A percentile compares a stretch with the other conserved stretches of the same genome.
Evolutionary conservation across 345 rosid genomes (phyloP).

Genomic region (Physaria fendleri): DNA sequence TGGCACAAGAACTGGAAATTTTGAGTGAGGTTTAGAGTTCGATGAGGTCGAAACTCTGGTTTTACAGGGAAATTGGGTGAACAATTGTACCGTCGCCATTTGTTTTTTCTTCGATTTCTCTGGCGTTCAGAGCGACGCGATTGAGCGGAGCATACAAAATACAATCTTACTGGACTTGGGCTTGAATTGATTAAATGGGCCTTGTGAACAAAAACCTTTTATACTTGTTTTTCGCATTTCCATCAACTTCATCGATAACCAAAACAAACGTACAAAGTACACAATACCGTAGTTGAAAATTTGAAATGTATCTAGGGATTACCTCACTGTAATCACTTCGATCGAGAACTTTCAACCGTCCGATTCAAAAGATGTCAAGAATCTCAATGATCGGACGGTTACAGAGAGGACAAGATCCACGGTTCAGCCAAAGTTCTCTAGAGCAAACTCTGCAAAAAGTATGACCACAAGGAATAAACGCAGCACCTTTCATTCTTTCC

Average conservation of each 20-base stretch:
- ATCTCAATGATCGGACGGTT: constrained; percentile 61
- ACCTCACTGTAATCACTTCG: constrained; percentile 2
- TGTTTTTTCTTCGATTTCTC: not conserved
- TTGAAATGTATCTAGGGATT: not conserved
- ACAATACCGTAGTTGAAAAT: not conserved
- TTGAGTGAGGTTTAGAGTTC: not conserved
- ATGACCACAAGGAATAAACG: constrained; percentile 83
- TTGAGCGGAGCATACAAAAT: not conserved
- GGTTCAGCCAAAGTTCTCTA: constrained; percentile 58
- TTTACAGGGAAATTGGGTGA: constrained; percentile 40
- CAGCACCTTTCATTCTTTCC: constrained; percentile 64
- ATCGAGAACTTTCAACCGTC: constrained; percentile 9
- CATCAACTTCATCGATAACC: not conserved
- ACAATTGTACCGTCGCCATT: constrained; percentile 49
- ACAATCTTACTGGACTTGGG: constrained; percentile 1
- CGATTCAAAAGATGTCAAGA: constrained; percentile 53
- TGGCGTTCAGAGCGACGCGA: not conserved
- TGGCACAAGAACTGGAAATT: constrained; percentile 11
- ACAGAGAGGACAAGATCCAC: constrained; percentile 74
- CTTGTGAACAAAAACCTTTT: not conserved
- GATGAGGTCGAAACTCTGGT: constrained; percentile 8
- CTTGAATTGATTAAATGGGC: constrained; percentile 10
- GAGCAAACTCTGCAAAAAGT: constrained; percentile 76
- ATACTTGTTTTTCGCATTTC: not conserved
- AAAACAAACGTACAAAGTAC: constrained; percentile 13